These are phyloP conservation scores for Zygosaccharomyces rouxii DNA, from an alignment of 805 yeast genomes.

Conservation along the genomic window DNA sequence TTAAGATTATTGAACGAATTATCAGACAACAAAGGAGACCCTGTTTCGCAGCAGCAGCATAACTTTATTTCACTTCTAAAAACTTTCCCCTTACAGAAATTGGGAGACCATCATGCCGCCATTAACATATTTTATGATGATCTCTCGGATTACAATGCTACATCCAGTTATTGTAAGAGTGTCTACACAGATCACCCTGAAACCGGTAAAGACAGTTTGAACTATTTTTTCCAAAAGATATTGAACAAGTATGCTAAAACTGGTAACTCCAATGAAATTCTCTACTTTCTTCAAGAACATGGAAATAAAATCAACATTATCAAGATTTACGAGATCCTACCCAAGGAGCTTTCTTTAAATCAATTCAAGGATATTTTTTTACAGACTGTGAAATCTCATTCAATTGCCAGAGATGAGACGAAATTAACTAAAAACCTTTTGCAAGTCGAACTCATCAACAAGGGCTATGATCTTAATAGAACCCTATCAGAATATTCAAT, in stretches of 20 bases:
- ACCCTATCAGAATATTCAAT: constrained; percentile 36
- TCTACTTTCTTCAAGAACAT: constrained; percentile 27
- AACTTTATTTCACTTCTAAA: constrained; percentile 28
- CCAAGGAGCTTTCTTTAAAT: constrained; percentile 44
- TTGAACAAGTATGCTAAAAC: constrained; percentile 32
- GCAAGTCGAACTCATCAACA: constrained; percentile 49
- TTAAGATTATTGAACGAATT: constrained; percentile 23
- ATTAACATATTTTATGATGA: constrained; percentile 57
- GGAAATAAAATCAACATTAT: constrained; percentile 21
- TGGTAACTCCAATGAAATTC: constrained; percentile 19
- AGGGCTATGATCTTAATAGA: constrained; percentile 41
- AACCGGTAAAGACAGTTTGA: constrained; percentile 42
- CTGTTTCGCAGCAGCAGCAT: constrained; percentile 6
- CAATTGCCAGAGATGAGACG: constrained; percentile 38
- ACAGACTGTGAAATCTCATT: constrained; percentile 41
- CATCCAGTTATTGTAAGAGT: constrained; percentile 56
- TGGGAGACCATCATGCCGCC: constrained; percentile 60
- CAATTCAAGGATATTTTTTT: constrained; percentile 44
- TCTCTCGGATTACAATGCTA: constrained; percentile 51
- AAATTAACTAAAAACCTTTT: constrained; percentile 46
- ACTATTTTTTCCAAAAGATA: constrained; percentile 37
- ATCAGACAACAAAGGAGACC: background rate
- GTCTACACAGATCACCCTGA: constrained; percentile 39
- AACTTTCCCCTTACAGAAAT: constrained; percentile 52
- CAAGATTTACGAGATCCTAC: constrained; percentile 46